Percentiles rank a stretch among this genome's conserved stretches.
phyloP scores from a whole-genome alignment of 306 rosid genomes.

The Cyamopsis tetragonoloba region DNA sequence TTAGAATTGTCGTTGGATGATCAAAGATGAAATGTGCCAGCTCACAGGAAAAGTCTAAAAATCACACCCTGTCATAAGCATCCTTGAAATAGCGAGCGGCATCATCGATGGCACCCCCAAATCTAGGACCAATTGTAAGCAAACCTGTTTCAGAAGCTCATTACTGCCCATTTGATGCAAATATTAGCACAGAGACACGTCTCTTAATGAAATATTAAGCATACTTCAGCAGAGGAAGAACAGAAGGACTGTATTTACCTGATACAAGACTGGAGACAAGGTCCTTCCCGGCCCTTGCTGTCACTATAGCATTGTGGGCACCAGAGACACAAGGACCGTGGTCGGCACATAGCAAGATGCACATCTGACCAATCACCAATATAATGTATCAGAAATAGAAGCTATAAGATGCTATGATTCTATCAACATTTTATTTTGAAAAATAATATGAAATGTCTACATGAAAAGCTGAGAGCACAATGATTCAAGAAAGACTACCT shows the following conservation, averaged over 20 bases:
- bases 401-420: background rate
- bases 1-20: constrained; percentile 1
- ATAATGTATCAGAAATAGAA: constrained; percentile 16
- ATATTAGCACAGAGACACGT: constrained; percentile 6
- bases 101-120: constrained; percentile 89
- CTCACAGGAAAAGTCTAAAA: constrained; percentile 4
- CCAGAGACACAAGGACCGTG: constrained; percentile 96
- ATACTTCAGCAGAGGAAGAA: background rate
- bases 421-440: background rate
- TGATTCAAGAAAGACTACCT: constrained; percentile 37
- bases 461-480: background rate
- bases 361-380: constrained; percentile 53
- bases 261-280: constrained; percentile 84
- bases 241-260: constrained; percentile 37
- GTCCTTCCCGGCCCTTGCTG: constrained; percentile 91
- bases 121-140: constrained; percentile 91
- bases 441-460: background rate
- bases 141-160: constrained; percentile 56
- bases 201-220: background rate
- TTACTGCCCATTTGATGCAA: constrained; percentile 15
- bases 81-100: constrained; percentile 91
- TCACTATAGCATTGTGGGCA: constrained; percentile 86
- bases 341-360: constrained; percentile 85
- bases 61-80: constrained; percentile 61
- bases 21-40: background rate